phyloP scores from a whole-genome alignment of 2,329 filamentous ascomycete genomes.

The Penicillium sp. region DNA sequence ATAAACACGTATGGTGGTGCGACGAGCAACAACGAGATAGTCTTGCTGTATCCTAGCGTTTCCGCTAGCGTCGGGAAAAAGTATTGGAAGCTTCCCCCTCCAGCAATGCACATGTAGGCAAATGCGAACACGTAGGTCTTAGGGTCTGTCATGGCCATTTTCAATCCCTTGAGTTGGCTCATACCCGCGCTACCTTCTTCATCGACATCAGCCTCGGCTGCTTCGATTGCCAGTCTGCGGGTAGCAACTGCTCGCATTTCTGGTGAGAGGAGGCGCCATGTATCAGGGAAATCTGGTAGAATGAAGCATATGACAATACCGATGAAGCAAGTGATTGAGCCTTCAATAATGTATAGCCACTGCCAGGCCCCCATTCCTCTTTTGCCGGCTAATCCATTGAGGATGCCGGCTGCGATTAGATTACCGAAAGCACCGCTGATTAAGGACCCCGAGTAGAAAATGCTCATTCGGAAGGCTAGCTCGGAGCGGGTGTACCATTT shows the following conservation, averaged over 20 bases:
- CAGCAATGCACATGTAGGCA: slow-evolving; percentile 51
- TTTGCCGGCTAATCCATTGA: slow-evolving; percentile 37
- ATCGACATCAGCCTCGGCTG: slow-evolving; percentile 51
- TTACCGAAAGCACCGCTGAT: slow-evolving; percentile 43
- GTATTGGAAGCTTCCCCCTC: slow-evolving; percentile 53
- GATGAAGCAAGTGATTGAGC: slow-evolving; percentile 29
- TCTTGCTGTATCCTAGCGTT: slow-evolving; percentile 47
- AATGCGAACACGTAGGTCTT: slow-evolving; percentile 50
- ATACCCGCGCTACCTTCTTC: slow-evolving; percentile 43
- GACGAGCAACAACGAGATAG: slow-evolving; percentile 52
- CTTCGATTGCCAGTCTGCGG: slow-evolving; percentile 53
- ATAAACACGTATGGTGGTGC: slow-evolving; percentile 57
- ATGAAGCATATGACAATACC: slow-evolving; percentile 3
- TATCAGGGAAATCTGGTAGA: slow-evolving; percentile 38
- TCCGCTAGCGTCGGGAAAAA: slow-evolving; percentile 56
- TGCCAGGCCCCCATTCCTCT: slow-evolving; percentile 44
- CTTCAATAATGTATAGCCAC: slow-evolving; percentile 44
- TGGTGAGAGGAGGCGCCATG: slow-evolving; percentile 44
- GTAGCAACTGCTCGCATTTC: slow-evolving; percentile 51
- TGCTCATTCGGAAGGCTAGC: slow-evolving; percentile 47
- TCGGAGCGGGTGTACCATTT: slow-evolving; percentile 13
- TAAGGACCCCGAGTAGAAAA: slow-evolving; percentile 45
- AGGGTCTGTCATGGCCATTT: slow-evolving; percentile 52
- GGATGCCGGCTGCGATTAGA: slow-evolving; percentile 31
- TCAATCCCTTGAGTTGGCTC: slow-evolving; percentile 51